These are phyloP conservation scores for Fremontodendron californicum DNA, from an alignment of 345 rosid species.

Conservation along the genomic window DNA sequence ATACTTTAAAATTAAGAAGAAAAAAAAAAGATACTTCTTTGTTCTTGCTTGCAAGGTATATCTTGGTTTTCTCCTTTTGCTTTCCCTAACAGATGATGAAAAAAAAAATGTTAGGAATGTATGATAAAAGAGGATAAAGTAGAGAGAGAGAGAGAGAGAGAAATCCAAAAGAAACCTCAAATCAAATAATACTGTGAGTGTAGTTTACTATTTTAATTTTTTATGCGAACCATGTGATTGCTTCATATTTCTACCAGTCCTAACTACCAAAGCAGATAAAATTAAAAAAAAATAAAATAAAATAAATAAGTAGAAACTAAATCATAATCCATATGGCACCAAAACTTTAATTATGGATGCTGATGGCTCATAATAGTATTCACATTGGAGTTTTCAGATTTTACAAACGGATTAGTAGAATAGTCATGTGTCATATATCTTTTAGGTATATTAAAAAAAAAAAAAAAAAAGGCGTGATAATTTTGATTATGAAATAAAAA, in stretches of 20 bases:
- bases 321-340: conserved; percentile 57
- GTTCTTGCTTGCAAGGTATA: background rate
- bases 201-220: background rate
- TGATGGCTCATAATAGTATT: conserved; percentile 29
- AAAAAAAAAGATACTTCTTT: no score
- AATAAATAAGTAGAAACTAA: no score
- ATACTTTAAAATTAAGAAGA: conserved; percentile 9
- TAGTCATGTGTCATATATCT: no score
- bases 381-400: no score
- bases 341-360: conserved; percentile 53
- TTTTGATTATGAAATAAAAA: no score
- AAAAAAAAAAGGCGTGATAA: no score
- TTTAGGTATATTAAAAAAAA: no score
- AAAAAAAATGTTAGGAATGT: background rate
- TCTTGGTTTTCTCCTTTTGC: background rate
- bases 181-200: background rate
- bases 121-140: background rate
- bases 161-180: background rate
- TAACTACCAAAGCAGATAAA: background rate
- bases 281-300: background rate
- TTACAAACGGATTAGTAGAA: no score
- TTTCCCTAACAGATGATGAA: background rate
- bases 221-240: background rate
- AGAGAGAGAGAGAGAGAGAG: background rate
- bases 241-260: background rate